Base-by-base conservation (phyloP, 306 rosid species). In the Quercus rubra region DNA sequence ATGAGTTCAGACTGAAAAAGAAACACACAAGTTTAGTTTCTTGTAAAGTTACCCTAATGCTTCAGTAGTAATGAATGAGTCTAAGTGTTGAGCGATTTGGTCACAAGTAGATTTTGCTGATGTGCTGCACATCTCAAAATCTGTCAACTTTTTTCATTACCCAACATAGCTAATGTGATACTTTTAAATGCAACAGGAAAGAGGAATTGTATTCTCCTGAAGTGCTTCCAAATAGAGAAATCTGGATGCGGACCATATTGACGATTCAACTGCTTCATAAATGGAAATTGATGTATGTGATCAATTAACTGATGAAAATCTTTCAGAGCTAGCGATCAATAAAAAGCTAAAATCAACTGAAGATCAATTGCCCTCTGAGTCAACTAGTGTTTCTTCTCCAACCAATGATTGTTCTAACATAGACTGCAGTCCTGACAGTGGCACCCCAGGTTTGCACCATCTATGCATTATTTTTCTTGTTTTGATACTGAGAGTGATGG, bases 201-300 rank as follows among this genome's bases (percentile, higher is more conserved):
- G 85, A 83, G 94, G 97, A 55, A 85, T 95, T 85, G 84, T 82
- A 15, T 78, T 76, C 84, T 66, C 82, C 17, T 75, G 82, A 75
- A 30, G 74, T 78, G 78, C 59, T 43, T 69, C 93, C 69, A 90
- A 89, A 90, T 91, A 89, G 79, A 88, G 89, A 88, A 84, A 88
- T 78, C 87, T 80, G 54, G 85, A 78, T 79, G 38, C 72, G 46
- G 80, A 64, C 52, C 68, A 73, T 63, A 75, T 25, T 12, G 66
- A 23, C 23, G 82, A 76, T 84, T 78, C 83, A 8, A 49, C 83
- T 71, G 62, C 71, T 54, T 25, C 31, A 10, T 77, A 73, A 49
- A 43, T 41, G 80, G 83, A 78, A 28, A 61, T 35, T 71, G 75
- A 83, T 66, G 18, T 38, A 66, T 28, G 54, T 30, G 1, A 66